Base-by-base conservation (phyloP, 345 rosid species). In the Populus tremula region DNA sequence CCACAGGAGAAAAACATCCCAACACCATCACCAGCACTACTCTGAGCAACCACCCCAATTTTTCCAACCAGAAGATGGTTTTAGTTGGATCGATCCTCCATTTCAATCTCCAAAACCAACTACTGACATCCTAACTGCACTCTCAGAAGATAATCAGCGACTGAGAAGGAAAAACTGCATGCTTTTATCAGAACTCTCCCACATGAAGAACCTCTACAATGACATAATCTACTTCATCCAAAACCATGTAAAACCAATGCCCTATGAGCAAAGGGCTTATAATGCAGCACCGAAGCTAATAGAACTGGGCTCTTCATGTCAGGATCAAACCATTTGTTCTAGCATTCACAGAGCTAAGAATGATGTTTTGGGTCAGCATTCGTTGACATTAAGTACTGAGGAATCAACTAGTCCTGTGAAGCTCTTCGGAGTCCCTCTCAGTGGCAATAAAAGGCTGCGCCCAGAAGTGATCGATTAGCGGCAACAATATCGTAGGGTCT, bases 141-240 rank as follows among this genome's bases (percentile, higher is more conserved):
- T 90, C n/a, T 71, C 84, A 10, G 87, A 88, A 71, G 94, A 90
- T 70, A 88, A 90, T 64, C 84, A 87, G 53, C 78, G 88, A 23
- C 83, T 90, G 13, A 70, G 88, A 41, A 77, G 83, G 71, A 90
- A 78, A 75, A 90, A 90, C 83, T 77, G 69, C 74, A 78, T 83
- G 88, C 86, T 90, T 18, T 23, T 87, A n/a, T 87, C 92, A 25
- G 92, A 88, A 74, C 89, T 90, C 17, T 54, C 85, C 27, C 90
- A 84, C 84, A 86, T 87, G 94, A 90, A 87, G 82, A 82, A 31
- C 27, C 90, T 88, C 68, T 90, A 90, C 84, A 88, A 87, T 78
- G 90, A 86, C 79, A 87, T 88, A 39, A 81, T 90, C 47, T 90
- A 85, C 80, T 90, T 90, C 82, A 83, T 90, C 80, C 94, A 90